These are phyloP conservation scores for Boletus vermiculosoides DNA, from an alignment of 768 basidiomycete genomes.

Conservation along the genomic window DNA sequence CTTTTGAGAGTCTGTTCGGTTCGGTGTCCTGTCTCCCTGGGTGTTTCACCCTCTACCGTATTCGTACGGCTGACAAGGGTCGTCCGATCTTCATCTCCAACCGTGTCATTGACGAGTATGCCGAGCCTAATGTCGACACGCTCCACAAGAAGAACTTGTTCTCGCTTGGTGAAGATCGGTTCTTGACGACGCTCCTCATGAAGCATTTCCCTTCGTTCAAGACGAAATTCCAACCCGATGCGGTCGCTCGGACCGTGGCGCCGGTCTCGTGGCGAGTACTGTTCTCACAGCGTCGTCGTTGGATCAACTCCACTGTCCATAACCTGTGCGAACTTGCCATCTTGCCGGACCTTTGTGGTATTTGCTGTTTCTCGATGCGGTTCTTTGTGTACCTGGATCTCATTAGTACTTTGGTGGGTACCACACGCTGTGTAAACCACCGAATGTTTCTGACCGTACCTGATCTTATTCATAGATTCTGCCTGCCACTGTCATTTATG, in stretches of 20 bases:
- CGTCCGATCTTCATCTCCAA: slow-evolving; percentile 72
- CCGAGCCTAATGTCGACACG: slow-evolving; percentile 64
- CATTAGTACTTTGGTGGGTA: slow-evolving; percentile 54
- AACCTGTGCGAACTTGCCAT: slow-evolving; percentile 65
- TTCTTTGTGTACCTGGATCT: slow-evolving; percentile 70
- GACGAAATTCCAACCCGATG: slow-evolving; percentile 68
- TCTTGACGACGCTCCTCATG: slow-evolving; percentile 64
- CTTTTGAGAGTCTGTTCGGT: slow-evolving; percentile 67
- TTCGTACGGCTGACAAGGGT: slow-evolving; percentile 71
- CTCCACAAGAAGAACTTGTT: slow-evolving; percentile 72
- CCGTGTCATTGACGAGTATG: slow-evolving; percentile 67
- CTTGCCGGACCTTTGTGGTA: slow-evolving; percentile 61
- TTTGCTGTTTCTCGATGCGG: slow-evolving; percentile 75
- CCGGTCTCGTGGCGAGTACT: slow-evolving; percentile 61
- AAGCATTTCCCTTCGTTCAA: slow-evolving; percentile 70
- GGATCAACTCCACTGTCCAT: slow-evolving; percentile 74
- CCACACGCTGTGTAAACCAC: neutral
- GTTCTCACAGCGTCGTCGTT: slow-evolving; percentile 66
- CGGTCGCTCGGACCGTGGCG: slow-evolving; percentile 59
- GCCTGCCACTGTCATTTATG: slow-evolving; percentile 61
- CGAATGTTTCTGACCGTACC: slow-evolving; percentile 6
- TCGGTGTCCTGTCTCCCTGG: slow-evolving; percentile 74
- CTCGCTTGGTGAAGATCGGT: slow-evolving; percentile 70
- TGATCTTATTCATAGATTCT: slow-evolving; percentile 40
- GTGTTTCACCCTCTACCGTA: slow-evolving; percentile 69